Base-by-base conservation (phyloP, 768 basidiomycete genomes). In the Vararia minispora region DNA sequence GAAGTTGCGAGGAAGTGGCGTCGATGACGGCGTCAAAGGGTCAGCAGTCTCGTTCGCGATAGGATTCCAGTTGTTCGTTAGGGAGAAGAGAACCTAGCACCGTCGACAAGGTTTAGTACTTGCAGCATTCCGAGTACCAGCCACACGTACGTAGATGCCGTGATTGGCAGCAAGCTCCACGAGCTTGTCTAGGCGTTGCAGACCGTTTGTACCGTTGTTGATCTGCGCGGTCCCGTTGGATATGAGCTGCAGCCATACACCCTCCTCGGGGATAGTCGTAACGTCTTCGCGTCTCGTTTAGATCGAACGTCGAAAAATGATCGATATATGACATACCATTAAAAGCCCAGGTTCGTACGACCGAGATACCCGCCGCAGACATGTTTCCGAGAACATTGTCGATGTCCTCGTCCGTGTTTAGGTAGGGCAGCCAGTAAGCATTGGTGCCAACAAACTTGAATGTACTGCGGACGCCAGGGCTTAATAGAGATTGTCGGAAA, bases 261-360 rank as follows among this genome's bases (percentile, higher is more conserved):
- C 74, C 38, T 71, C 67, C 37, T 58, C 48, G 6, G 75, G 47
- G 10, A 46, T 23, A 26, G 35, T 12, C 6, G 47, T 33, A 24
- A 48, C 47, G 6, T 48, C 47, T 48, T 18, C 22, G 28, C 13
- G 37, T 25, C n/a, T n/a, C n/a, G n/a, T 17, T 11, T 10, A 35
- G 20, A 25, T 3, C 16, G 14, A 20, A 16, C 14, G 5, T 21
- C 18, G 2, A 20, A 18, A 23, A 25, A 25, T 31, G 20, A 35
- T 9, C 27, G 22, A 32, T 12, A 37, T 40, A 26, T 34, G n/a
- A 45, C 52, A 26, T 28, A 70, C 78, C 80, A 56, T 82, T 81
- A 55, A 82, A 83, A 13, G 69, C 81, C 81, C 81, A 84, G 3
- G 72, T 62, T 28, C 79, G 65, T 21, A 82, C 69, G 16, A 76